Evolutionary conservation across 306 rosid species (phyloP).

Genomic region (Malus asiatica): DNA sequence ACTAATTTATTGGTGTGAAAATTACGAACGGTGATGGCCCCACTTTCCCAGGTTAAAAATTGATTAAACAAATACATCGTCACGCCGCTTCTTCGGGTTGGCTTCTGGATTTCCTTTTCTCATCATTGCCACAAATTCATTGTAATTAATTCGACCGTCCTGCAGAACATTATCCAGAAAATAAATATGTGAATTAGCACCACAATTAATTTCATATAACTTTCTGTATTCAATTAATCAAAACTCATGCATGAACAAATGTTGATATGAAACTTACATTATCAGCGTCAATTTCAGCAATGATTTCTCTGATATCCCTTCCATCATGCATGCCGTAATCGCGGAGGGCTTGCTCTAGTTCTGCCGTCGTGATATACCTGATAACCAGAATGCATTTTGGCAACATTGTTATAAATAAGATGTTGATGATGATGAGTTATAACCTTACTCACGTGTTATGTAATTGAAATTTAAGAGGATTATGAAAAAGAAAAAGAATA

Average conservation of each 20-base stretch:
- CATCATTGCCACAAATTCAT: conserved; percentile 97
- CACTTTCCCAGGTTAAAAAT: not conserved
- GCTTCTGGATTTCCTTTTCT: conserved; percentile 74
- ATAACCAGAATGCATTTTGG: not conserved
- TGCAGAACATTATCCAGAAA: conserved; percentile 11
- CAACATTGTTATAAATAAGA: not conserved
- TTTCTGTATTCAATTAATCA: not conserved
- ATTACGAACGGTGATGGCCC: not conserved
- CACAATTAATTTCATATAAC: not conserved
- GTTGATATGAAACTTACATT: conserved; percentile 42
- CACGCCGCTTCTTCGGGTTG: conserved; percentile 66
- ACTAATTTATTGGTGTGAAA: not conserved
- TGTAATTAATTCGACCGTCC: conserved; percentile 95
- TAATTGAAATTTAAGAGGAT: not conserved
- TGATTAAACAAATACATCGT: conserved; percentile 32
- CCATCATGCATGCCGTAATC: conserved; percentile 89
- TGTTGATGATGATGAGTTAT: not conserved
- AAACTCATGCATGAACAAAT: not conserved
- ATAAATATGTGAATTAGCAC: not conserved
- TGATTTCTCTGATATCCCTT: conserved; percentile 69
- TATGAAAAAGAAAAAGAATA: not conserved
- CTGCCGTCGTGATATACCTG: conserved; percentile 82
- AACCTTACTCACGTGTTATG: not conserved
- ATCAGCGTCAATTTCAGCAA: conserved; percentile 80
- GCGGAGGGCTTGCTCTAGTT: conserved; percentile 81